These are phyloP conservation scores for Euphorbia celastroides DNA, from an alignment of 441 rosid genomes.

Conservation along the genomic window DNA sequence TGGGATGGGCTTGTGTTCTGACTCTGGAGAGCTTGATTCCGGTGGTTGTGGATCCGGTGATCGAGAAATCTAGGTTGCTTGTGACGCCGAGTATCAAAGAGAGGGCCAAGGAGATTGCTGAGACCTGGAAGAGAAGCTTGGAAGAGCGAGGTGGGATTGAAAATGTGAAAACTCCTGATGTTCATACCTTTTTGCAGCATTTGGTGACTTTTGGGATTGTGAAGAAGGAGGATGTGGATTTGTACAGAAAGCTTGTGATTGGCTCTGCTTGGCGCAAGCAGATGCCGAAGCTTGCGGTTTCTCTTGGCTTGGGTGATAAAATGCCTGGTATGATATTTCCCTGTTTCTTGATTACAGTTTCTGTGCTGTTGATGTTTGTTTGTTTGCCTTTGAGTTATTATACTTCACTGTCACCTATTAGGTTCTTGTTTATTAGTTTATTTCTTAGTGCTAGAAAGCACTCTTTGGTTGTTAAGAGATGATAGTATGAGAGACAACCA, in stretches of 20 bases:
- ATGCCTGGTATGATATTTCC: slow-evolving; percentile 69
- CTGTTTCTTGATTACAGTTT: not conserved
- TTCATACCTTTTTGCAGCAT: slow-evolving; percentile 94
- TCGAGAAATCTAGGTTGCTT: slow-evolving; percentile 67
- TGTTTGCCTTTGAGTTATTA: not conserved
- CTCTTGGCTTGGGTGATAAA: slow-evolving; percentile 80
- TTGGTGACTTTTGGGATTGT: slow-evolving; percentile 94
- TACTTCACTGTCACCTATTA: not conserved
- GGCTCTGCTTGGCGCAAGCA: slow-evolving; percentile 96
- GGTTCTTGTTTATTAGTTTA: not conserved
- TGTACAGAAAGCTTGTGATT: slow-evolving; percentile 84
- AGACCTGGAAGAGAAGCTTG: slow-evolving; percentile 84
- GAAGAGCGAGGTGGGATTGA: slow-evolving; percentile 90
- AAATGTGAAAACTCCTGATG: slow-evolving; percentile 94
- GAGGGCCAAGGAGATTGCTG: slow-evolving; percentile 76
- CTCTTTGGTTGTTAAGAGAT: not conserved
- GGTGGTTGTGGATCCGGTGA: slow-evolving; percentile 81
- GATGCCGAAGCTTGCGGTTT: slow-evolving; percentile 96
- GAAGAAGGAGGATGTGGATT: slow-evolving; percentile 59
- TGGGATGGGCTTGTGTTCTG: slow-evolving; percentile 96
- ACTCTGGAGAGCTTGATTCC: slow-evolving; percentile 80
- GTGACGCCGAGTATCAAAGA: slow-evolving; percentile 68
- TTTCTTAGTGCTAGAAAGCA: too few relatives aligned
- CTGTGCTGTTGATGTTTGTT: not conserved
- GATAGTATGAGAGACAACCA: not conserved